A percentile compares a stretch with the other conserved stretches of the same genome.
These are phyloP conservation scores for Gomphus bonarii DNA, from an alignment of 1,284 basidiomycete genomes.

Conservation along the genomic window DNA sequence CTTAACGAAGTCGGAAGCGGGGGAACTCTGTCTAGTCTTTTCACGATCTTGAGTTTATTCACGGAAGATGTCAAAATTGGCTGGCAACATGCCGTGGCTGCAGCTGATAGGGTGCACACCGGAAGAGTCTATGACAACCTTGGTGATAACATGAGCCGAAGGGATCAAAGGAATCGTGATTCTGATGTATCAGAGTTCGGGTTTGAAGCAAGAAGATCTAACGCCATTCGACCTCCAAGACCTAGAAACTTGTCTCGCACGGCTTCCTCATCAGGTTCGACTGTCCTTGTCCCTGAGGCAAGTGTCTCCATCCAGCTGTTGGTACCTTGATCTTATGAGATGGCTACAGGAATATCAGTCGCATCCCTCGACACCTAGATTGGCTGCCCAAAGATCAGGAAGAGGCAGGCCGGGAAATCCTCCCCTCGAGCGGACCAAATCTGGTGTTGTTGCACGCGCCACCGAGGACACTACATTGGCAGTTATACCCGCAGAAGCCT, in stretches of 20 bases:
- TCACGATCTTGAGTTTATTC: slow-evolving; percentile 92
- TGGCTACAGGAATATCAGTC: neutral
- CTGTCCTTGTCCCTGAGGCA: slow-evolving; percentile 40
- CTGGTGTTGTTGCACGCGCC: slow-evolving; percentile 76
- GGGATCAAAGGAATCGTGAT: slow-evolving; percentile 27
- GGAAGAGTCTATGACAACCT: neutral
- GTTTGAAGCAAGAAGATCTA: slow-evolving; percentile 24
- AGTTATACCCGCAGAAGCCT: slow-evolving; percentile 98
- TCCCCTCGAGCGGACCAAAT: neutral
- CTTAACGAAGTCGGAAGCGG: slow-evolving; percentile 93
- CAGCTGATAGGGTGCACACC: slow-evolving; percentile 10
- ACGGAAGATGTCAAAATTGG: slow-evolving; percentile 95
- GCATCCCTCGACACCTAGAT: slow-evolving; percentile 2
- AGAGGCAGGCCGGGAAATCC: slow-evolving; percentile 2
- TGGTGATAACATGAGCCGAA: neutral
- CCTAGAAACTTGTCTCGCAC: slow-evolving; percentile 36
- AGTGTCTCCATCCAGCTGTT: slow-evolving; percentile 18
- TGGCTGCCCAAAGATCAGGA: slow-evolving; percentile 1
- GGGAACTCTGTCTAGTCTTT: slow-evolving; percentile 89
- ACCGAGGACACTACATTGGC: slow-evolving; percentile 92
- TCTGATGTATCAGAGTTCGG: slow-evolving; percentile 57
- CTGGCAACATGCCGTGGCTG: slow-evolving; percentile 59
- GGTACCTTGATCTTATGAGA: neutral
- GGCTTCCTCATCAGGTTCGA: slow-evolving; percentile 54
- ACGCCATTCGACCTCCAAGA: slow-evolving; percentile 18